phyloP scores from a whole-genome alignment of 768 basidiomycete genomes.

The Lactarius deliciosus region DNA sequence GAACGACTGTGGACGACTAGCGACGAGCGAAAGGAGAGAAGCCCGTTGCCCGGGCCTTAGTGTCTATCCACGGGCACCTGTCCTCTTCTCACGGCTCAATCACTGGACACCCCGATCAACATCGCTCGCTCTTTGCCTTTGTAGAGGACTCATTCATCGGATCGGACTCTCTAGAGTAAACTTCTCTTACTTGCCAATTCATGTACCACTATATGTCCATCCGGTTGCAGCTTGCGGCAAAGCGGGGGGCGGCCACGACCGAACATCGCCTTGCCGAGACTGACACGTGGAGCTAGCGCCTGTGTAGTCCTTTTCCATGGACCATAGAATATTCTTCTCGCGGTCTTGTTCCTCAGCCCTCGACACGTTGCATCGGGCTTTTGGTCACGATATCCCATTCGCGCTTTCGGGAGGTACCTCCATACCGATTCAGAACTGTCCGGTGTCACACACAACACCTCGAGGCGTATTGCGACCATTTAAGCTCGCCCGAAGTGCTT shows the following conservation, averaged over 20 bases:
- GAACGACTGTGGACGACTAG: background rate
- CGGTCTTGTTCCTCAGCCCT: constrained; percentile 1
- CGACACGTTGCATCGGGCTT: constrained; percentile 23
- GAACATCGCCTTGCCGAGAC: background rate
- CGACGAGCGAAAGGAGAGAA: constrained; percentile 6
- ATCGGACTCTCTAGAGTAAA: background rate
- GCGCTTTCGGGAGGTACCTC: constrained; percentile 6
- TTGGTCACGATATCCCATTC: constrained; percentile 16
- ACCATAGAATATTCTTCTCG: constrained; percentile 20
- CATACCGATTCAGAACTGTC: constrained; percentile 2
- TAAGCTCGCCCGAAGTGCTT: constrained; percentile 2
- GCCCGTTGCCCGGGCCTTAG: background rate
- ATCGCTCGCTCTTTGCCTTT: background rate
- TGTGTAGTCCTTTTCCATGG: background rate
- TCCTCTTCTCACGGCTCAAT: constrained; percentile 25
- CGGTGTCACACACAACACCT: constrained; percentile 7
- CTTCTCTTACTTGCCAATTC: background rate
- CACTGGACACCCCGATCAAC: constrained; percentile 7
- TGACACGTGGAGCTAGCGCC: constrained; percentile 6
- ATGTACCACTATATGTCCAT: background rate
- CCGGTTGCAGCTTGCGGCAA: background rate
- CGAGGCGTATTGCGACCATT: constrained; percentile 7
- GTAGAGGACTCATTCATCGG: background rate
- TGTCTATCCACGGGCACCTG: background rate
- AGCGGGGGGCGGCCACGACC: background rate